Percentiles rank a stretch among this genome's conserved stretches.
These are phyloP conservation scores for Hygrophorus russula DNA, from an alignment of 768 basidiomycete species.

Conservation along the genomic window DNA sequence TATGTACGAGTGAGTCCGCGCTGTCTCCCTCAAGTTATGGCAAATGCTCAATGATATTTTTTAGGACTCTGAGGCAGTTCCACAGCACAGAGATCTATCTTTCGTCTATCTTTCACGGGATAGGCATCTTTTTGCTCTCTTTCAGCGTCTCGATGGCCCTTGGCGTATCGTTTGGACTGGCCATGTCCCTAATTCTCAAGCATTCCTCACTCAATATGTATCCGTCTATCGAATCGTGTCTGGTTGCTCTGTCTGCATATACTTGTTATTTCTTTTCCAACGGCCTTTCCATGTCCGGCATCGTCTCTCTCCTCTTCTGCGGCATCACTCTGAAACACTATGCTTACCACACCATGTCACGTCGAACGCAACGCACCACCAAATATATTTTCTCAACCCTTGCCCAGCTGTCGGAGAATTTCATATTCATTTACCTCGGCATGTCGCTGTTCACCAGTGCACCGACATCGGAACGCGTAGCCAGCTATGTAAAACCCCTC, in stretches of 20 bases:
- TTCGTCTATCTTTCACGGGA: constrained; percentile 85
- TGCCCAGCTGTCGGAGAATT: constrained; percentile 93
- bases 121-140: constrained; percentile 94
- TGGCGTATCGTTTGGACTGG: constrained; percentile 85
- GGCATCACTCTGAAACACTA: constrained; percentile 99
- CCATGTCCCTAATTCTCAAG: constrained; percentile 86
- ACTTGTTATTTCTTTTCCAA: constrained; percentile 99
- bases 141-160: constrained; percentile 93
- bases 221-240: constrained; percentile 95
- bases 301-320: constrained; percentile 95
- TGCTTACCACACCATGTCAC: constrained; percentile 99
- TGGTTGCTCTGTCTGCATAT: constrained; percentile 90
- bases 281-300: constrained; percentile 87
- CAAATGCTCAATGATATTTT: not conserved
- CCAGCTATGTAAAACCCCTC: constrained; percentile 85
- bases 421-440: constrained; percentile 98
- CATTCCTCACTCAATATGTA: constrained; percentile 81
- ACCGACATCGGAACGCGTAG: constrained; percentile 66
- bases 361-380: constrained; percentile 82
- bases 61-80: constrained; percentile 84
- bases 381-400: constrained; percentile 95
- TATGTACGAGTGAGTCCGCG: constrained; percentile 89
- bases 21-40: not conserved
- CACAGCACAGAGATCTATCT: constrained; percentile 82
- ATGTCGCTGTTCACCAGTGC: constrained; percentile 90